Conservation (phyloP, 2,329 filamentous ascomycete species). For the Colletotrichum cereale region DNA sequence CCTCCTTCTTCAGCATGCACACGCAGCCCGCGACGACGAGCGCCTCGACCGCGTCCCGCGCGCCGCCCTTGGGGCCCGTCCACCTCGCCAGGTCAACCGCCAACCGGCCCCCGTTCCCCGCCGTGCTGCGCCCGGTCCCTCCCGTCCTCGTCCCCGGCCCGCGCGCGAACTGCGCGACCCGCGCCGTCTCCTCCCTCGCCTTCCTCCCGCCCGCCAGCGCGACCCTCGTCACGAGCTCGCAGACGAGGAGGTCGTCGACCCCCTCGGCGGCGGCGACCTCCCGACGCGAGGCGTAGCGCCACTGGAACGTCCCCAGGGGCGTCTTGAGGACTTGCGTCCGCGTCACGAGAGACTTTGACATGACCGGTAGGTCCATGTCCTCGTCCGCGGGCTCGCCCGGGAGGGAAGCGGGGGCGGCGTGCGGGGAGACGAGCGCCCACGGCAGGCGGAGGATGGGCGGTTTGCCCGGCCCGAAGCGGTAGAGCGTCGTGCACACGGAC, state of each 20-base stretch:
- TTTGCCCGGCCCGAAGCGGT: conserved; percentile 67
- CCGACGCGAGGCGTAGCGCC: conserved; percentile 64
- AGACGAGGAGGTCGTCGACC: conserved; percentile 60
- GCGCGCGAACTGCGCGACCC: conserved; percentile 59
- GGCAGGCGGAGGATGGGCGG: conserved; percentile 60
- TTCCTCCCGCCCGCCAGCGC: conserved; percentile 40
- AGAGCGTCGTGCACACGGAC: conserved; percentile 63
- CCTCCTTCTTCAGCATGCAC: conserved; percentile 74
- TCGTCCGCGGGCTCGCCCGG: conserved; percentile 42
- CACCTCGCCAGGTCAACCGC: conserved; percentile 57
- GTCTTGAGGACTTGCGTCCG: conserved; percentile 61
- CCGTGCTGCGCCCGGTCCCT: conserved; percentile 53
- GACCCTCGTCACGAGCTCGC: conserved; percentile 60
- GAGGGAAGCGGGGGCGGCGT: conserved; percentile 37
- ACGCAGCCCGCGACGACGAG: conserved; percentile 68
- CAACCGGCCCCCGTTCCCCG: conserved; percentile 65
- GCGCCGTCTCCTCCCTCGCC: conserved; percentile 41
- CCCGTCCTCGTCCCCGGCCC: conserved; percentile 53
- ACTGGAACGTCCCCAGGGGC: conserved; percentile 64
- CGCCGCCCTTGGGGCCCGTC: conserved; percentile 49
- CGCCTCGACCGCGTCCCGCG: conserved; percentile 58
- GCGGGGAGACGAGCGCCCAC: conserved; percentile 19
- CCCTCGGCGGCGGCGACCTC: conserved; percentile 59
- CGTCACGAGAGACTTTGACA: conserved; percentile 57
- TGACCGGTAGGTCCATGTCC: conserved; percentile 43